Evolutionary conservation across 495 filamentous ascomycete genomes (phyloP), one percentile per base, ranked within the genome.

Genomic region (Letharia columbiana): DNA sequence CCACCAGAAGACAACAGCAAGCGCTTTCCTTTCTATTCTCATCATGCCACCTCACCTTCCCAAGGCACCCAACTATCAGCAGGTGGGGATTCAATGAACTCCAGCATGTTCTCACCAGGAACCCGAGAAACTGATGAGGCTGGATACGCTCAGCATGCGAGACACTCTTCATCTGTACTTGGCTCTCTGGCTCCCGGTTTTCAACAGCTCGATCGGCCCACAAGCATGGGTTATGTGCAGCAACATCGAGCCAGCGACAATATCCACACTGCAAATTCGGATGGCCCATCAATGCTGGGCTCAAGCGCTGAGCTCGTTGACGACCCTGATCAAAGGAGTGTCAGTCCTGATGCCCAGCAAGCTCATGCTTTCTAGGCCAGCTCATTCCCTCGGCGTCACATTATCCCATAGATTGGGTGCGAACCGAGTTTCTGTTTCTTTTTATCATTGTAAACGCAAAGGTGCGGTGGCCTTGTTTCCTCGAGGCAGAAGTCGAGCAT

Each of bases 211-310:
- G 88, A 89, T 49, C 81, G 83, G 41, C 84, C 87, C 4, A 83
- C 87, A 4, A 89, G 82, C 70, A 80, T 87, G 70, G 89, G 90
- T 1, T 87, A 86, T 69, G 90, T 93, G n/a, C 79, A 88, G 45
- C 87, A 90, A 40, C 86, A 89, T 67, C 78, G 82, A 44, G 81
- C 83, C 0, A 77, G 75, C 45, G 84, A 86, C 60, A 81, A 83
- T 60, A 84, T 87, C 57, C 80, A 81, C 65, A 85, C 80, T 67
- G 81, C 83, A 42, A 83, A 75, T 68, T 77, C 77, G 41, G 79
- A 85, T n/a, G 82, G 86, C 54, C 80, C 81, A 1, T 76, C 77
- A 5, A 75, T 81, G 33, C 71, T 76, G 2, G 78, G 80, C n/a
- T 82, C 80, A 44, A 73, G 76, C 17, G 81, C 81, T 13, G 82